phyloP scores from a whole-genome alignment of 2,329 filamentous ascomycete genomes.

The Scytalidium sp. region DNA sequence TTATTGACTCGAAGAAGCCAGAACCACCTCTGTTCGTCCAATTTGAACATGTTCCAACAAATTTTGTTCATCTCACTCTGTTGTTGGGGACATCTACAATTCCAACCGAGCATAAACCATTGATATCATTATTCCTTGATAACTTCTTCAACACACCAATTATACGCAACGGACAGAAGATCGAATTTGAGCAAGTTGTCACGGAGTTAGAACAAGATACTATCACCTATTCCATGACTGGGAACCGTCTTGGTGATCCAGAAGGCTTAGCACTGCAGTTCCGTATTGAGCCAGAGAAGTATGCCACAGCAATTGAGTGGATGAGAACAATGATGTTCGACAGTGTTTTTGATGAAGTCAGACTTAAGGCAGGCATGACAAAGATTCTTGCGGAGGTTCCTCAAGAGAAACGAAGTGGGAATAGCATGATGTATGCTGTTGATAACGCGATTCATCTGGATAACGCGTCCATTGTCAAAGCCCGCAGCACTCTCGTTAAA shows the following conservation, averaged over 20 bases:
- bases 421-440: slow-evolving; percentile 60
- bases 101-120: slow-evolving; percentile 77
- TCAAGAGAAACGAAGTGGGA: slow-evolving; percentile 84
- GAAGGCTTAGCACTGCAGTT: slow-evolving; percentile 82
- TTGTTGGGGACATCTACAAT: slow-evolving; percentile 76
- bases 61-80: slow-evolving; percentile 83
- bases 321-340: slow-evolving; percentile 83
- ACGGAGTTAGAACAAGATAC: slow-evolving; percentile 90
- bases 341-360: slow-evolving; percentile 75
- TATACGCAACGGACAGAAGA: slow-evolving; percentile 66
- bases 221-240: slow-evolving; percentile 74
- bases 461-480: slow-evolving; percentile 72
- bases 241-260: slow-evolving; percentile 66
- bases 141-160: slow-evolving; percentile 96
- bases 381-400: slow-evolving; percentile 91
- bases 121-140: slow-evolving; percentile 80
- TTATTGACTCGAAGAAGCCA: slow-evolving; percentile 66
- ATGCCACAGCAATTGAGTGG: slow-evolving; percentile 78
- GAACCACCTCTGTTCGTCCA: slow-evolving; percentile 85
- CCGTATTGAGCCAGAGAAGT: slow-evolving; percentile 85
- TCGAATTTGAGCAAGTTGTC: slow-evolving; percentile 91
- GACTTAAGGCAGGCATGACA: slow-evolving; percentile 62
- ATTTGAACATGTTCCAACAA: slow-evolving; percentile 90
- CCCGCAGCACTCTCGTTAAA: slow-evolving; percentile 80
- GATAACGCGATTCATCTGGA: slow-evolving; percentile 79